phyloP scores from a whole-genome alignment of 306 rosid species.

The Corylus avellana region DNA sequence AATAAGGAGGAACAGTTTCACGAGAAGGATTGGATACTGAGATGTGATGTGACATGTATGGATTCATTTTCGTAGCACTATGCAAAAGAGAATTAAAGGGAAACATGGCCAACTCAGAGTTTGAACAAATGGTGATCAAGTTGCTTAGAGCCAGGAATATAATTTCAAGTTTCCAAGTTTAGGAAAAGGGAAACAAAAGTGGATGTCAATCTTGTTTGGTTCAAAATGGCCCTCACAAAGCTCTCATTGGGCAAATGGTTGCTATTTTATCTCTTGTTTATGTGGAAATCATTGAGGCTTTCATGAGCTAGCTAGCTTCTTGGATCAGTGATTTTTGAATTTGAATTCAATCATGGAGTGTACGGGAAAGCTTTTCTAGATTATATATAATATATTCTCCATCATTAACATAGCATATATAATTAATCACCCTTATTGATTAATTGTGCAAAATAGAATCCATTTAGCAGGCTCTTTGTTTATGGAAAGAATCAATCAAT shows the following conservation, averaged over 20 bases:
- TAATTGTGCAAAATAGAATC: neutral
- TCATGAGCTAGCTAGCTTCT: neutral
- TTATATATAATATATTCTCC: neutral
- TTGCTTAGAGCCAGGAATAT: constrained; percentile 45
- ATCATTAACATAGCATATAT: neutral
- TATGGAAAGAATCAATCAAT: neutral
- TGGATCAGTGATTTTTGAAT: neutral
- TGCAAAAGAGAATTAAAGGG: constrained; percentile 37
- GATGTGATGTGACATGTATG: constrained; percentile 54
- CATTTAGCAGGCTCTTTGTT: neutral
- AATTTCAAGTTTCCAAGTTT: constrained; percentile 44
- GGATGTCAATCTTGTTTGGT: constrained; percentile 40
- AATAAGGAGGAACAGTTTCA: constrained; percentile 42
- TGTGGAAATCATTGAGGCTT: neutral
- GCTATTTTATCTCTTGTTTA: neutral
- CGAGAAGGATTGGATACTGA: constrained; percentile 46
- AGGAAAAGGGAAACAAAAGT: constrained; percentile 47
- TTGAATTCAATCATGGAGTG: neutral
- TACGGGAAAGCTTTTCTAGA: neutral
- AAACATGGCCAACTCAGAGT: constrained; percentile 50
- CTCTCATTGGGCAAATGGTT: constrained; percentile 34
- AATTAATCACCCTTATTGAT: neutral
- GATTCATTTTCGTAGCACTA: constrained; percentile 44
- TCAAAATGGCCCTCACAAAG: constrained; percentile 33
- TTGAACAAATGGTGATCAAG: constrained; percentile 37